Percentiles rank a stretch among this genome's conserved stretches.
These are phyloP conservation scores for Schizophyllum amplum DNA, from an alignment of 1,284 basidiomycete genomes.

Conservation along the genomic window DNA sequence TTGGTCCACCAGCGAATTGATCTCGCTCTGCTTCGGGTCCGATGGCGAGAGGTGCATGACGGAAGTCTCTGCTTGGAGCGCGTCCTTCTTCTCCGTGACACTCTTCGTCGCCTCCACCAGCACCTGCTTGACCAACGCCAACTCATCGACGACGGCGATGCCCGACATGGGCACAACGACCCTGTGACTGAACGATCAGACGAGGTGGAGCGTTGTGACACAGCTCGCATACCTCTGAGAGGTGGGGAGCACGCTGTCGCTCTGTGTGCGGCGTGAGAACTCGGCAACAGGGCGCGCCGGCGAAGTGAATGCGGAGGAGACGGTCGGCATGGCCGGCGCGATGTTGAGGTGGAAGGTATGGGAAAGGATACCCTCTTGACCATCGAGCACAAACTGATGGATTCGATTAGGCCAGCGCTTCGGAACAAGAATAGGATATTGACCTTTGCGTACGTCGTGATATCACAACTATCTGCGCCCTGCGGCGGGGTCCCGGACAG, in stretches of 20 bases:
- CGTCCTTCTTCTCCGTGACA: slow-evolving; percentile 64
- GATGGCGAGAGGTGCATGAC: slow-evolving; percentile 28
- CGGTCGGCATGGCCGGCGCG: slow-evolving; percentile 53
- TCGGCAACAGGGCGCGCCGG: neutral
- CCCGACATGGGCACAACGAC: neutral
- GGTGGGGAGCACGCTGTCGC: neutral
- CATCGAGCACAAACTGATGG: slow-evolving; percentile 60
- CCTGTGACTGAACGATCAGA: neutral
- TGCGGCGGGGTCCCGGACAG: slow-evolving; percentile 65
- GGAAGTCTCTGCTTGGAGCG: slow-evolving; percentile 34
- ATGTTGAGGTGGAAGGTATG: slow-evolving; percentile 65
- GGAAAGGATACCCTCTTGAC: slow-evolving; percentile 57
- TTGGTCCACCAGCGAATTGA: slow-evolving; percentile 68
- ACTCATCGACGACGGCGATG: neutral
- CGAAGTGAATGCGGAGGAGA: slow-evolving; percentile 15
- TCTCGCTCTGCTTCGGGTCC: slow-evolving; percentile 38
- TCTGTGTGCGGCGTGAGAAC: neutral
- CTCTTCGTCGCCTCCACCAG: slow-evolving; percentile 67
- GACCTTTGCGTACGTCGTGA: slow-evolving; percentile 67
- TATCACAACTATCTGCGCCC: slow-evolving; percentile 64
- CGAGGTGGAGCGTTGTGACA: neutral
- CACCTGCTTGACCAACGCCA: slow-evolving; percentile 51
- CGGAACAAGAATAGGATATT: slow-evolving; percentile 14
- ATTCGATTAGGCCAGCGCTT: slow-evolving; percentile 5
- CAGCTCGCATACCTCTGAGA: neutral